A percentile compares a stretch with the other conserved stretches of the same genome.
Evolutionary conservation across 768 basidiomycete genomes (phyloP).

Genomic region (Tulasnella sp.): DNA sequence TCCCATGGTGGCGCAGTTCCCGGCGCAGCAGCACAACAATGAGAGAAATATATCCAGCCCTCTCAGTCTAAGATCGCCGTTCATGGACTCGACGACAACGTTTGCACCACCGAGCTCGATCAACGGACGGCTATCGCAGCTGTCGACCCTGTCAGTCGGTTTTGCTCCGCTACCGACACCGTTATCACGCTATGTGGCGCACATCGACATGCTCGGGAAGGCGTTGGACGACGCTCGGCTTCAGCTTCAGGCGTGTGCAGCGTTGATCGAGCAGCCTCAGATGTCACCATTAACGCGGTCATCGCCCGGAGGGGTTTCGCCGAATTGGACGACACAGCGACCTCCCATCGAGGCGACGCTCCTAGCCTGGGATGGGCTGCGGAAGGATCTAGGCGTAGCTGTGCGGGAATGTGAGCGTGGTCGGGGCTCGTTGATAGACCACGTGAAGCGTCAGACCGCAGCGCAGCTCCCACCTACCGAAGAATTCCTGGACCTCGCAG

Average conservation of each 20-base stretch:
- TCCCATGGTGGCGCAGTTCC: constrained; percentile 4
- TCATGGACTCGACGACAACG: background rate
- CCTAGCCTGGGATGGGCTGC: constrained; percentile 61
- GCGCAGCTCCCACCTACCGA: background rate
- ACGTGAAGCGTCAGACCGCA: constrained; percentile 2
- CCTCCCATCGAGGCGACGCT: constrained; percentile 30
- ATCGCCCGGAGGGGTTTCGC: background rate
- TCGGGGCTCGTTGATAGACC: constrained; percentile 40
- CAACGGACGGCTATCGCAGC: background rate
- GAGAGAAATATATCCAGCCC: background rate
- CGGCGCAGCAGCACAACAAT: background rate
- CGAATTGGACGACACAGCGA: background rate
- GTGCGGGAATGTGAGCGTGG: constrained; percentile 76
- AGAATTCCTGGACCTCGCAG: constrained; percentile 28
- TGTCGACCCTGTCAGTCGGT: constrained; percentile 23
- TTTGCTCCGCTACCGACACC: constrained; percentile 70
- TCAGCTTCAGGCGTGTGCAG: constrained; percentile 52
- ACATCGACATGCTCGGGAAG: constrained; percentile 56
- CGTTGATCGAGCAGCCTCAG: constrained; percentile 14
- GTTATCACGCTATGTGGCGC: constrained; percentile 55
- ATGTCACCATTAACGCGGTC: background rate
- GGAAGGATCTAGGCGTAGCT: constrained; percentile 65
- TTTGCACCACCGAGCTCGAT: background rate
- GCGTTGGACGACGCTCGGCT: constrained; percentile 63
- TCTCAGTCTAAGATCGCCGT: background rate